Conservation (phyloP, 225 moss, liverwort and hornwort species). For the Polytrichum formosum region DNA sequence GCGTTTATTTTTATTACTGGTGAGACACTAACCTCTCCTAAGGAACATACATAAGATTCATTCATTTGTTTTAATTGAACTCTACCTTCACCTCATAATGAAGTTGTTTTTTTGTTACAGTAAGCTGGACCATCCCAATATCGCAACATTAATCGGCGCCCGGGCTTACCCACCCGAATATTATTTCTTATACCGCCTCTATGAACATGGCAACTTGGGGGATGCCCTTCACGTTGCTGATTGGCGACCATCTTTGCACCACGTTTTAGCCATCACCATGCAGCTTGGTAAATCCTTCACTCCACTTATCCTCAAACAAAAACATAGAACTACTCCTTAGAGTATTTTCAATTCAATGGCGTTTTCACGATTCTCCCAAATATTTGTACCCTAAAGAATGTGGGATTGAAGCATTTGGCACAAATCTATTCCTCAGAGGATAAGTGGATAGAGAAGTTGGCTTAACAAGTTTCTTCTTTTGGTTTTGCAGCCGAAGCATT, state of each 20-base stretch:
- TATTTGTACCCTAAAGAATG: too few relatives aligned
- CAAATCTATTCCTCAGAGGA: too few relatives aligned
- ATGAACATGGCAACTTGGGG: conserved; percentile 58
- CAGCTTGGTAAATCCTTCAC: conserved; percentile 39
- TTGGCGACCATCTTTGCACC: conserved; percentile 54
- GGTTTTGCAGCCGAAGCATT: conserved; percentile 49
- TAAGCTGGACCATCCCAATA: conserved; percentile 53
- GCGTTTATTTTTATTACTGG: background rate
- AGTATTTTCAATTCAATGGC: too few relatives aligned
- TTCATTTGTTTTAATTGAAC: background rate
- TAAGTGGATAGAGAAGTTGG: too few relatives aligned
- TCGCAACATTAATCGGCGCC: conserved; percentile 57
- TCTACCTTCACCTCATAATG: background rate
- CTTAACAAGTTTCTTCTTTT: background rate
- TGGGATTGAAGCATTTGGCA: too few relatives aligned
- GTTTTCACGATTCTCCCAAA: too few relatives aligned
- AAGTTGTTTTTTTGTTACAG: conserved; percentile 12
- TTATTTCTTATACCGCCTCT: conserved; percentile 50
- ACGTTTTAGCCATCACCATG: conserved; percentile 44
- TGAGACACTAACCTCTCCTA: background rate
- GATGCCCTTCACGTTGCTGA: conserved; percentile 66
- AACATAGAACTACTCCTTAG: too few relatives aligned
- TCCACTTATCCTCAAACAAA: background rate
- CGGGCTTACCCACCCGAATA: conserved; percentile 68
- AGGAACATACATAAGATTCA: background rate